Evolutionary conservation across 768 basidiomycete genomes (phyloP).

Genomic region (Pisolithus tinctorius): DNA sequence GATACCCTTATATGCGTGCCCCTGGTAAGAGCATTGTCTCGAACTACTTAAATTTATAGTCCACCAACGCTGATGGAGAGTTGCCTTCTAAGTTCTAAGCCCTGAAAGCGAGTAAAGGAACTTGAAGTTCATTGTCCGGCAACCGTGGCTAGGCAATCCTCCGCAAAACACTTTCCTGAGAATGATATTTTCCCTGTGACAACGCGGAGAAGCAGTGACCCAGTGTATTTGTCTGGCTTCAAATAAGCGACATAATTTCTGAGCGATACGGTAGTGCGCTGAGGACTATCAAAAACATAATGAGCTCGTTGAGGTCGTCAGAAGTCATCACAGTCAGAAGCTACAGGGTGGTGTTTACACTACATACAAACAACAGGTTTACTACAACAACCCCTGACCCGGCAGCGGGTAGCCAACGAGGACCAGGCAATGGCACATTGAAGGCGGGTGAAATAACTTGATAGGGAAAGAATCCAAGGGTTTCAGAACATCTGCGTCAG

Average conservation of each 20-base stretch:
- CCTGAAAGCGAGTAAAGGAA: too few relatives aligned
- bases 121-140: too few relatives aligned
- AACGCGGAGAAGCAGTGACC: too few relatives aligned
- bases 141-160: too few relatives aligned
- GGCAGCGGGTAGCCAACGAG: not conserved
- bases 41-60: too few relatives aligned
- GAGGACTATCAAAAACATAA: not conserved
- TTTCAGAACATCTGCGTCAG: constrained; percentile 15
- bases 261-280: not conserved
- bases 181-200: too few relatives aligned
- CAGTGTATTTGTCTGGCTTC: too few relatives aligned
- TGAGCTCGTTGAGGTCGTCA: not conserved
- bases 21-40: too few relatives aligned
- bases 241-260: not conserved
- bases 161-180: too few relatives aligned
- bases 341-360: not conserved
- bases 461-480: not conserved
- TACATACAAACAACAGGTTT: not conserved
- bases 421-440: not conserved
- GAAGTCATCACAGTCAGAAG: not conserved
- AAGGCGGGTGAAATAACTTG: not conserved
- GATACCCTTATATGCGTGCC: too few relatives aligned
- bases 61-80: too few relatives aligned
- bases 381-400: not conserved
- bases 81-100: too few relatives aligned